Evolutionary conservation across 129 eudicot species (phyloP).

Genomic region (Apium graveolens): DNA sequence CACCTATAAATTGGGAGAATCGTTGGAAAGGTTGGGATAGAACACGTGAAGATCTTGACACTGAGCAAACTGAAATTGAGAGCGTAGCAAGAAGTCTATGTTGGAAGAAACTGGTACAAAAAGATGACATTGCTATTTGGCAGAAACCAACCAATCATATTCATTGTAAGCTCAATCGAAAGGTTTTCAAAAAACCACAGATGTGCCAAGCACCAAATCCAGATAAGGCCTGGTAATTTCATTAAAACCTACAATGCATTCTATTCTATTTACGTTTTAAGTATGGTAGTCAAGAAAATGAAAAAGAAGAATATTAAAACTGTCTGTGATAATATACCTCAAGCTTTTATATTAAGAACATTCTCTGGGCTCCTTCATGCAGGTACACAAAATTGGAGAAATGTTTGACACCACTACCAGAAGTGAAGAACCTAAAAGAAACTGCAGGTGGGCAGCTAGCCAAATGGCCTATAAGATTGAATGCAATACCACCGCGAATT

Average conservation of each 20-base stretch:
- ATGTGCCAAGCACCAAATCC: slow-evolving; percentile 61
- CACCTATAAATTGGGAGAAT: slow-evolving; percentile 86
- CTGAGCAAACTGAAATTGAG: slow-evolving; percentile 60
- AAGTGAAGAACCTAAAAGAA: slow-evolving; percentile 54
- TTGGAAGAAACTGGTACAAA: slow-evolving; percentile 74
- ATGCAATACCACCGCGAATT: slow-evolving; percentile 78
- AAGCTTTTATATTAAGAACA: neutral
- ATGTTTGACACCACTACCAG: slow-evolving; percentile 74
- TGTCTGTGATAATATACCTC: neutral
- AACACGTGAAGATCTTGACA: slow-evolving; percentile 46
- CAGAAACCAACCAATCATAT: slow-evolving; percentile 77
- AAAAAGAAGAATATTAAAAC: neutral
- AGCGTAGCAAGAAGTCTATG: slow-evolving; percentile 63
- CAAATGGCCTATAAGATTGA: slow-evolving; percentile 80
- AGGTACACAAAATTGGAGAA: slow-evolving; percentile 84
- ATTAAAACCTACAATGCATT: neutral
- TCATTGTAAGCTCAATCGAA: slow-evolving; percentile 60
- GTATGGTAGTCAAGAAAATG: neutral
- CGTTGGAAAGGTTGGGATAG: slow-evolving; percentile 83
- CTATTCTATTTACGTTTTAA: neutral
- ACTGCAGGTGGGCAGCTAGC: slow-evolving; percentile 61
- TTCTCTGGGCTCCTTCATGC: slow-evolving; percentile 3
- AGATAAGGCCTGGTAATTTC: slow-evolving; percentile 67
- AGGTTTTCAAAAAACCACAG: slow-evolving; percentile 56
- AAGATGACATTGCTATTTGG: slow-evolving; percentile 73